Base-by-base conservation (phyloP, 768 basidiomycete species). In the Rhizopogon roseolus region DNA sequence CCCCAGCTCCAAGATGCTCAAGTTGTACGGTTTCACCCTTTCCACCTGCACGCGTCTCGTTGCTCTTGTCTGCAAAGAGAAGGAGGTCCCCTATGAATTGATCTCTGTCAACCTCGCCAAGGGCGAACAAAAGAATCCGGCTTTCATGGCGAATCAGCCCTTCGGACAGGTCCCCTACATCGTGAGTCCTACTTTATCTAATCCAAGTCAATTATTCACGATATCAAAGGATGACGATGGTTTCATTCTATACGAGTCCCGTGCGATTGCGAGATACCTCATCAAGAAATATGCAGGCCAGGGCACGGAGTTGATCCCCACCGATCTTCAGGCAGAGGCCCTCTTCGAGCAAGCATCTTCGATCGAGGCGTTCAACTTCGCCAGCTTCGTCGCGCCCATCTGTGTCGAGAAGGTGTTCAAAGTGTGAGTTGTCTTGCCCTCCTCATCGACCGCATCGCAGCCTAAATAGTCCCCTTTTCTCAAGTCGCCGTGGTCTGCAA, bases 211-310 rank as follows among this genome's bases (percentile, higher is more conserved):
- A 9, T 4, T 2, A 7, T 36, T 19, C 19, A 16, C 28, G 1
- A 22, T 2, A 5, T 10, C 16, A 1, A 29, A 80, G 77, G 73
- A 82, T 49, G 84, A 87, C 25, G 83, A 82, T 39, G 85, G 83
- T 5, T 80, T 85, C 66, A 70, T 78, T 52, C 58, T 90, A 27
- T 86, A 76, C 64, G 84, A 86, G 60, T 77, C 77, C 39, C 80
- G 84, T 13, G 84, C 84, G 1, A 85, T 88, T 56, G 65, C 62
- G 37, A 77, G 81, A 13, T 89, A 88, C 63, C 61, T 87, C 59
- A 78, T 73, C 36, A 64, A 66, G 38, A 86, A 85, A 64, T 81
- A 82, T 59, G 62, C 76, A 6, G 54, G 69, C 46, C 76, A 82
- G 55, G 82, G 82, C 19, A 71, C 77, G 5, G 54, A 65, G 11